phyloP scores from a whole-genome alignment of 2,329 filamentous ascomycete species.

The Ophidiomyces ophidiicola region DNA sequence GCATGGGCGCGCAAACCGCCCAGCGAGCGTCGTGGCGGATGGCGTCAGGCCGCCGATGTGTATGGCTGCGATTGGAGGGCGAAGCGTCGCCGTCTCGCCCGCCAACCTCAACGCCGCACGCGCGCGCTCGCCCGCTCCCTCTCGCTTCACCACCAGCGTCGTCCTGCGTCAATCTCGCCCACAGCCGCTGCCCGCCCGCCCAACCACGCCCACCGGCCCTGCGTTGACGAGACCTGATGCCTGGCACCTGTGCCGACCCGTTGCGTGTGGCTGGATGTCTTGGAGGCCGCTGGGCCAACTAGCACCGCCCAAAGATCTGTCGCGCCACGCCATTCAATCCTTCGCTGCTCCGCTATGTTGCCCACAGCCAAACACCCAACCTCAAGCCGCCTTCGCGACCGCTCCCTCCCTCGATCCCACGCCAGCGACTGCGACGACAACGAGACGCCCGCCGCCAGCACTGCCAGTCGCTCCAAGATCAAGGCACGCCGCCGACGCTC shows the following conservation, averaged over 20 bases:
- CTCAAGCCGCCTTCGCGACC: constrained; percentile 27
- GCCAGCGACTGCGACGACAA: constrained; percentile 17
- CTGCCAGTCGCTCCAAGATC: constrained; percentile 5
- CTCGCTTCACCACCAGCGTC: no score
- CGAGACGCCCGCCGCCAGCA: constrained; percentile 7
- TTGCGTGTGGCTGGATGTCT: constrained; percentile 10
- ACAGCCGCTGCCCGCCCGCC: background rate
- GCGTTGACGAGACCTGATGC: constrained; percentile 11
- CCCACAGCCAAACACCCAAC: constrained; percentile 29
- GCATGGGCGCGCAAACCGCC: no score
- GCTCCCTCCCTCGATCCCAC: constrained; percentile 21
- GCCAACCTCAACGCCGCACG: no score
- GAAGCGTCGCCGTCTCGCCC: background rate
- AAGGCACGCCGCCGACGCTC: constrained; percentile 21
- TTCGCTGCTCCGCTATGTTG: constrained; percentile 24
- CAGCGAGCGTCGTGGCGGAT: no score
- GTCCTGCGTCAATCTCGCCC: no score
- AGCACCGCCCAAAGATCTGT: background rate
- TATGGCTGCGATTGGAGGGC: constrained; percentile 6
- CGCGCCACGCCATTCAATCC: constrained; percentile 23
- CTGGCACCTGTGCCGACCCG: constrained; percentile 9
- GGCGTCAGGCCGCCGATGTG: constrained; percentile 5
- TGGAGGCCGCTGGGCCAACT: no score
- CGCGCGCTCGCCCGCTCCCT: no score
- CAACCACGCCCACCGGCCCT: constrained; percentile 3